phyloP scores from a whole-genome alignment of 75 land plant species.

The Picea glauca region DNA sequence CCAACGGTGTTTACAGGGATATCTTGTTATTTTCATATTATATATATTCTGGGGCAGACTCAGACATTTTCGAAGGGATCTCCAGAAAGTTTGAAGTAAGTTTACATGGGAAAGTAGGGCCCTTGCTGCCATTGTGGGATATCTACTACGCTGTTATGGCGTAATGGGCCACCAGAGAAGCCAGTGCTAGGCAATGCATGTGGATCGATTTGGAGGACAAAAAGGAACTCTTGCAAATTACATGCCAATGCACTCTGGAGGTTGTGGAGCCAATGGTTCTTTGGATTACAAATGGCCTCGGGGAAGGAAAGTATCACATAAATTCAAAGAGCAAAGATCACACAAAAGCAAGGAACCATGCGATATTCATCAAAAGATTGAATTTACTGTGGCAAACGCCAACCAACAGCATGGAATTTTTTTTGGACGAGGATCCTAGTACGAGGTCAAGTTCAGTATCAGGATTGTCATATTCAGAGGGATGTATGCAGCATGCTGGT shows the following conservation, averaged over 20 bases:
- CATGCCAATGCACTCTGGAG: constrained; percentile 62
- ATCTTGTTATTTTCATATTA: not conserved
- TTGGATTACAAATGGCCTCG: constrained; percentile 11
- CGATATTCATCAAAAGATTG: constrained; percentile 13
- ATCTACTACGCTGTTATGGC: constrained; percentile 65
- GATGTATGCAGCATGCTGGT: too few relatives aligned
- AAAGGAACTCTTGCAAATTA: constrained; percentile 57
- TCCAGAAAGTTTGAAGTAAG: constrained; percentile 7
- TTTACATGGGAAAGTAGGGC: constrained; percentile 91
- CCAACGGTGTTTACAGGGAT: too few relatives aligned
- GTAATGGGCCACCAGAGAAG: constrained; percentile 61
- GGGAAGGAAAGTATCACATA: constrained; percentile 15
- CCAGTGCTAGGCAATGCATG: constrained; percentile 64
- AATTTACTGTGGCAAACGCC: not conserved
- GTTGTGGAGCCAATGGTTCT: constrained; percentile 25
- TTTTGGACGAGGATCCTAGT: too few relatives aligned
- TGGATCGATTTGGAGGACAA: constrained; percentile 64
- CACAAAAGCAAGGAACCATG: constrained; percentile 44
- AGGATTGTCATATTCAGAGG: too few relatives aligned
- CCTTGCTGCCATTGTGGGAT: constrained; percentile 99
- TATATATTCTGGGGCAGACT: not conserved
- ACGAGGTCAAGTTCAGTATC: too few relatives aligned
- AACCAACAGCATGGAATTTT: too few relatives aligned
- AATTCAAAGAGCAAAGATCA: constrained; percentile 22
- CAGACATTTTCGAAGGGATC: not conserved